These are phyloP conservation scores for Euryodendron excelsum DNA, from an alignment of 148 eudicot genomes.

Conservation along the genomic window DNA sequence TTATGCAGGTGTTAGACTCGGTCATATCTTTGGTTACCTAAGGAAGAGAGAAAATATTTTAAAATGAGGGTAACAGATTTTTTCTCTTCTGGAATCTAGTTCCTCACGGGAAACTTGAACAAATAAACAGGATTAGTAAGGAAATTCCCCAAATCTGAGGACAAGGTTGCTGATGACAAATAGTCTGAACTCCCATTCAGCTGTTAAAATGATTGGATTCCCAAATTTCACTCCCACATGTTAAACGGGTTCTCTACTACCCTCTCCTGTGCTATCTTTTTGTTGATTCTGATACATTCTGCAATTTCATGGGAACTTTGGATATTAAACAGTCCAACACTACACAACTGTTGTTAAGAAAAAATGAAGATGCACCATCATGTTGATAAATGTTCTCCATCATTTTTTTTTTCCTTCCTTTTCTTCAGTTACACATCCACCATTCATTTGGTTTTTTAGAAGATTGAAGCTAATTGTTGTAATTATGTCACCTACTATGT, in stretches of 20 bases:
- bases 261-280: not conserved
- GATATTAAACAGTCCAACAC: not conserved
- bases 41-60: slow-evolving; percentile 22
- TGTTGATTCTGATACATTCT: slow-evolving; percentile 14
- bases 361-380: not conserved
- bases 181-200: slow-evolving; percentile 3
- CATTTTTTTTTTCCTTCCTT: not conserved
- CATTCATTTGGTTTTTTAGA: not conserved
- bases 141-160: slow-evolving; percentile 20
- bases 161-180: slow-evolving; percentile 3
- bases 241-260: not conserved
- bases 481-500: not conserved
- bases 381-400: not conserved
- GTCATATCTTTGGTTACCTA: slow-evolving; percentile 8
- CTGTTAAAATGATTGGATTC: not conserved
- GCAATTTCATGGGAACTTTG: slow-evolving; percentile 11
- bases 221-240: not conserved
- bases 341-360: not conserved
- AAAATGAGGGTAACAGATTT: slow-evolving; percentile 8
- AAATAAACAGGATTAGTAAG: slow-evolving; percentile 4
- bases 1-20: slow-evolving; percentile 11
- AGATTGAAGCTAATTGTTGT: not conserved
- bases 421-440: not conserved
- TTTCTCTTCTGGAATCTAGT: slow-evolving; percentile 15
- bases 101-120: too few relatives aligned